phyloP scores from a whole-genome alignment of 2,329 filamentous ascomycete genomes.

The Stemphylium vesicarium region DNA sequence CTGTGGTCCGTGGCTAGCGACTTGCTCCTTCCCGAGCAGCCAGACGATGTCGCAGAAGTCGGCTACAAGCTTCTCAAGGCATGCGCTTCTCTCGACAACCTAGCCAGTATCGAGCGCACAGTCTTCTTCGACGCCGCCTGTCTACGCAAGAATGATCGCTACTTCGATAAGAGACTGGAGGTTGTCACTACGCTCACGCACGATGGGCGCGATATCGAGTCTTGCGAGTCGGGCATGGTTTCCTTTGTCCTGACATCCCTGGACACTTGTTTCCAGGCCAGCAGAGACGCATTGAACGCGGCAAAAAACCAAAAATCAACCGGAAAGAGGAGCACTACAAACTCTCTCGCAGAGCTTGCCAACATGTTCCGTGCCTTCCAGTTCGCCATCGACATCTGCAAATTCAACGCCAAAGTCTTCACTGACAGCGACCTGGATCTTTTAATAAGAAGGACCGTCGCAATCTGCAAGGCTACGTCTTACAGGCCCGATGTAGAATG shows the following conservation, averaged over 20 bases:
- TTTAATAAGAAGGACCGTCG: slow-evolving; percentile 67
- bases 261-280: slow-evolving; percentile 42
- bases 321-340: slow-evolving; percentile 33
- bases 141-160: slow-evolving; percentile 33
- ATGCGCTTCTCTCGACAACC: slow-evolving; percentile 42
- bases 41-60: slow-evolving; percentile 40
- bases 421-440: slow-evolving; percentile 66
- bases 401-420: slow-evolving; percentile 75
- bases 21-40: slow-evolving; percentile 43
- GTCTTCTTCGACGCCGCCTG: slow-evolving; percentile 48
- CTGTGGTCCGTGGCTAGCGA: slow-evolving; percentile 49
- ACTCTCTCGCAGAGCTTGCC: slow-evolving; percentile 34
- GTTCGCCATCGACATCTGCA: slow-evolving; percentile 72
- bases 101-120: slow-evolving; percentile 46
- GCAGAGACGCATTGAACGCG: slow-evolving; percentile 33
- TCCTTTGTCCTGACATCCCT: slow-evolving; percentile 44
- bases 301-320: slow-evolving; percentile 26
- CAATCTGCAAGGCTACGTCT: slow-evolving; percentile 72
- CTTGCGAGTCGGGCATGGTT: slow-evolving; percentile 45
- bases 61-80: slow-evolving; percentile 45
- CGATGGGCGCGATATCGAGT: slow-evolving; percentile 47
- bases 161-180: slow-evolving; percentile 44
- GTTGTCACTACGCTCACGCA: slow-evolving; percentile 46
- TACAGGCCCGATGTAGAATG: slow-evolving; percentile 68
- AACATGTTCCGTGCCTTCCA: slow-evolving; percentile 66